Conservation (phyloP, 805 yeast genomes). For the Yarrowia phangngaensis region DNA sequence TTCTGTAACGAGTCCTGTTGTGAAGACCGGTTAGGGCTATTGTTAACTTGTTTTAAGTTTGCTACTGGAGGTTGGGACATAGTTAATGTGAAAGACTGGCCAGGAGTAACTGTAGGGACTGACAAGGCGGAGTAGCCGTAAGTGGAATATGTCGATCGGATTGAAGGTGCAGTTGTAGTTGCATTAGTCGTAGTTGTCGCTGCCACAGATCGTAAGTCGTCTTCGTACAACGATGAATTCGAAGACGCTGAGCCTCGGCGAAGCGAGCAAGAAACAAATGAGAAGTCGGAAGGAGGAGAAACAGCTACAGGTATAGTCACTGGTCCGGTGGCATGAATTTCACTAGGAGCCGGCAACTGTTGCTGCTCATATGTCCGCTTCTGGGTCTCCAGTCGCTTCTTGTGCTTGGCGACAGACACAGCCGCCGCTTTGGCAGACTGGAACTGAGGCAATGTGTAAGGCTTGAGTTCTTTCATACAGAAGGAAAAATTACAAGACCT, state of each 20-base stretch:
- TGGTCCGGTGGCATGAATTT: too few relatives aligned
- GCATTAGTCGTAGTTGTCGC: constrained; percentile 17
- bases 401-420: constrained; percentile 17
- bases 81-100: constrained; percentile 2
- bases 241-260: constrained; percentile 3
- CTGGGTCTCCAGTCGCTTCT: constrained; percentile 21
- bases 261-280: constrained; percentile 2
- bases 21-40: constrained; percentile 23
- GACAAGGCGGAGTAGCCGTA: constrained; percentile 1
- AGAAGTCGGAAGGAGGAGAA: constrained; percentile 18
- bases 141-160: constrained; percentile 20
- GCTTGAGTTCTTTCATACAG: constrained; percentile 25
- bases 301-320: neutral
- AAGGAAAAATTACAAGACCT: too few relatives aligned
- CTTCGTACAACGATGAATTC: constrained; percentile 16
- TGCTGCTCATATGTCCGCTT: constrained; percentile 21
- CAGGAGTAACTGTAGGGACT: neutral
- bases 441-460: constrained; percentile 26
- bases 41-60: constrained; percentile 8
- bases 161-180: constrained; percentile 15
- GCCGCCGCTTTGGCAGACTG: constrained; percentile 25
- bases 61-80: constrained; percentile 7
- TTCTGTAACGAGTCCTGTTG: constrained; percentile 23
- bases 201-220: constrained; percentile 17
- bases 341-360: constrained; percentile 1